Evolutionary conservation across 2,329 filamentous ascomycete genomes (phyloP), one percentile per base, ranked within the genome.

Genomic region (Paraphaeosphaeria minitans): DNA sequence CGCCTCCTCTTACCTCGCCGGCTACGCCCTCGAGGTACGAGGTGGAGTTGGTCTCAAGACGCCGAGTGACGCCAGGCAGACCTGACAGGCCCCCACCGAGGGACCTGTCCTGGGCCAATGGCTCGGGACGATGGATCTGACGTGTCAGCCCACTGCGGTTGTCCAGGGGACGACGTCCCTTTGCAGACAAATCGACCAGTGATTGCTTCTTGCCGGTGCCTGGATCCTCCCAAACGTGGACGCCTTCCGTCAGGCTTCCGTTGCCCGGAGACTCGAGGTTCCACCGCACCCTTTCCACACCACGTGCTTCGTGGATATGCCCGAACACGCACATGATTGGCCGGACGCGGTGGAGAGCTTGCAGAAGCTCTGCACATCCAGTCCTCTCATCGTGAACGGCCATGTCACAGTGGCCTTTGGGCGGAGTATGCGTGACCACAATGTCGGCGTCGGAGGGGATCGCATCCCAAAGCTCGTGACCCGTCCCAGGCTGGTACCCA

Each of bases 371-470:
- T 64, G 85, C 82, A 67, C 89, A 93, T 1, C 90, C 90, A 24
- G 77, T 76, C 60, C 62, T 60, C 16, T 61, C 58, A 37, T 71
- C 68, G 56, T 75, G 73, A 14, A 57, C 53, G 45, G 69, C 71
- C 12, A 55, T 56, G 62, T 92, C 89, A 60, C 84, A 81, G 68
- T 89, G 85, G 1, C 78, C 81, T 59, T 78, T 80, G 0, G 89
- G 83, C 13, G 90, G 90, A 0, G 88, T 89, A 70, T 93, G 89
- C 2, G 89, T 91, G 29, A 93, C 79, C 1, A 92, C 79, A 42
- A 93, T 80, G 68, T 92, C 89, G 0, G 83, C 80, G 51, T 86
- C 81, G 0, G 82, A 71, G 0, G 89, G 87, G 22, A 92, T 87
- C 9, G 75, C 75, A 16, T 82, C 77, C 89, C 89, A 93, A 1